Evolutionary conservation across 441 rosid genomes (phyloP).

Genomic region (Pelargonium citronellum): DNA sequence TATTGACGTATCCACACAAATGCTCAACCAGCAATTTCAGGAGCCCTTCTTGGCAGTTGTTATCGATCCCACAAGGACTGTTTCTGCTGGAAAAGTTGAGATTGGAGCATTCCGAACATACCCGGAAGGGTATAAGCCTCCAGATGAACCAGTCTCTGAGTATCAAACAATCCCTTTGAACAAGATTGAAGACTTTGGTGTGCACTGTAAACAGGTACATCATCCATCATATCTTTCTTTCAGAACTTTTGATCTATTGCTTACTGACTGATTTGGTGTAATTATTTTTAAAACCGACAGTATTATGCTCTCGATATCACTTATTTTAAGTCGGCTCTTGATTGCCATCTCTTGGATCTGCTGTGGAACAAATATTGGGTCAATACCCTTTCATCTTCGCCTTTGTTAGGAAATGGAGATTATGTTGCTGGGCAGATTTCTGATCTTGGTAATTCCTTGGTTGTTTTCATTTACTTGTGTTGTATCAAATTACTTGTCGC

Average conservation of each 20-base stretch:
- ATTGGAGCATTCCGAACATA: constrained; percentile 97
- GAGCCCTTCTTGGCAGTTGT: constrained; percentile 98
- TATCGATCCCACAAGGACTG: constrained; percentile 95
- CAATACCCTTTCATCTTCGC: constrained; percentile 94
- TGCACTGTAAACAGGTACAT: constrained; percentile 89
- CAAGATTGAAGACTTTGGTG: constrained; percentile 95
- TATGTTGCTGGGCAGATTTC: constrained; percentile 97
- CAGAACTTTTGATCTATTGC: neutral
- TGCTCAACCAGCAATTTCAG: constrained; percentile 90
- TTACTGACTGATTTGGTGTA: constrained; percentile 19
- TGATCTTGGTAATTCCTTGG: constrained; percentile 66
- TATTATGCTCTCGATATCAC: constrained; percentile 90
- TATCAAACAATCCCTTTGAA: constrained; percentile 94
- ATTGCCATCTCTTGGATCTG: constrained; percentile 89
- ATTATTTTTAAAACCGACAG: constrained; percentile 33
- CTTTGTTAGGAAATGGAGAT: constrained; percentile 93
- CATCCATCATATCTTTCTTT: neutral
- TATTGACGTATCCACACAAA: constrained; percentile 93
- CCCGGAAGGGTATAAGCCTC: constrained; percentile 88
- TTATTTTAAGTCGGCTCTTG: constrained; percentile 93
- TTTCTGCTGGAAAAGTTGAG: constrained; percentile 99
- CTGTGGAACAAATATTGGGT: constrained; percentile 99
- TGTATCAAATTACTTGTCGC: neutral
- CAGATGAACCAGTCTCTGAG: constrained; percentile 87
- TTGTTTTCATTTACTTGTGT: neutral